Base-by-base conservation (phyloP, 2,329 filamentous ascomycete genomes). In the Aspergillus viridinutans region DNA sequence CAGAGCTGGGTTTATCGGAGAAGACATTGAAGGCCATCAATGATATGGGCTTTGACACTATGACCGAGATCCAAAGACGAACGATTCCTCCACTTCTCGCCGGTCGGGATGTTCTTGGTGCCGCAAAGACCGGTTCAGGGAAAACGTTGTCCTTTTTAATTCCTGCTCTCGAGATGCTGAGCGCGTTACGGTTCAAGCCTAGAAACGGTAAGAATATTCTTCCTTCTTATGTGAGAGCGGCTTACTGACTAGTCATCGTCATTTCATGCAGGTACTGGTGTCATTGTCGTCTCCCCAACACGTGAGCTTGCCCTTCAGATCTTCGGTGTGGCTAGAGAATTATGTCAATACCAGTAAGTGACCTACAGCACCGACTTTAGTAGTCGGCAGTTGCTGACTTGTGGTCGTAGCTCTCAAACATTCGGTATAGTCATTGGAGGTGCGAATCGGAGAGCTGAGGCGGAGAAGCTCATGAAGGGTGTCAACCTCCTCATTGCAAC, bases 351-450 rank as follows among this genome's bases (percentile, higher is more conserved):
- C 23, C 43, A 47, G 43, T 47, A 47, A 23, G 43, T 25, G 21
- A 45, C 10, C 6, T 25, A 26, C 10, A 4, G 23, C 20, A 47
- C 21, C 21, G 7, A 8, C 12, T 47, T 21, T 23, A 12, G 2
- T 26, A 20, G 2, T 25, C 5, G 4, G 21, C 23, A 23, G 23
- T 23, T 10, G 21, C 23, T 47, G 43, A 47, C 43, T 47, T 45
- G 21, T 47, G 9, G 5, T 25, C 23, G 4, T 25, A 47, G 43
- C 43, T 47, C 43, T n/a, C 93, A 90, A 67, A 97, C 93, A 4
- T 95, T 92, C 68, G 93, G 93, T 53, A 96, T 97, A 58, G 90
- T 96, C 58, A 99, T 99, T 67, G 94, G 94, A 61, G 94, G 94
- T 57, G 93, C 94, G 50, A 97, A 97, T 76, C 80, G 89, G 57